phyloP scores from a whole-genome alignment of 164 flowering plant genomes.

The Chimonanthus praecox region DNA sequence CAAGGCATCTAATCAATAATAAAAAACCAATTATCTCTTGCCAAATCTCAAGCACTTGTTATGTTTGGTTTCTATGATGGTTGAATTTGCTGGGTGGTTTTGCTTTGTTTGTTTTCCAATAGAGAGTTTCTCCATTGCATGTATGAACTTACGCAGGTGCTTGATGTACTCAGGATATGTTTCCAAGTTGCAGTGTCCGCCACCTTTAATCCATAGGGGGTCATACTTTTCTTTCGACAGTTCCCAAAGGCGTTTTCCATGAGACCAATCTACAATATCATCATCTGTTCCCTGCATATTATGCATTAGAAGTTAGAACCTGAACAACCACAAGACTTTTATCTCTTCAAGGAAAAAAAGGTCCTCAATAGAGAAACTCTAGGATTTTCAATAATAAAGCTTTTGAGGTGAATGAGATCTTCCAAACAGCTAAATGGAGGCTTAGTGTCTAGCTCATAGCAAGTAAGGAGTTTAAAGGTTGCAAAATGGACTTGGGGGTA shows the following conservation, averaged over 20 bases:
- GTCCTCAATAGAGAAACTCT: too few relatives aligned
- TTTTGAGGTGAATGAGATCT: too few relatives aligned
- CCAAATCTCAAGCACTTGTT: slow-evolving; percentile 86
- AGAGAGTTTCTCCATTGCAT: slow-evolving; percentile 82
- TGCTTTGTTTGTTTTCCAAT: slow-evolving; percentile 43
- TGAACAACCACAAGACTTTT: too few relatives aligned
- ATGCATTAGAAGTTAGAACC: background rate
- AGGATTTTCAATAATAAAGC: too few relatives aligned
- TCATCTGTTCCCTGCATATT: slow-evolving; percentile 73
- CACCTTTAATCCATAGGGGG: slow-evolving; percentile 93
- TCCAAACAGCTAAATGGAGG: too few relatives aligned
- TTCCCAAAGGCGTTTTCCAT: slow-evolving; percentile 94
- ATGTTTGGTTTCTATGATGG: slow-evolving; percentile 57
- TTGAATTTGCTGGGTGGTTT: slow-evolving; percentile 27
- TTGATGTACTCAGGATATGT: slow-evolving; percentile 93
- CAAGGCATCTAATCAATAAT: background rate
- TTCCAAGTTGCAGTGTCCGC: slow-evolving; percentile 96
- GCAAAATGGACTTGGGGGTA: too few relatives aligned
- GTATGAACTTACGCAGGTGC: slow-evolving; percentile 80
- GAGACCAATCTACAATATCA: slow-evolving; percentile 89
- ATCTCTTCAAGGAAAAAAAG: background rate
- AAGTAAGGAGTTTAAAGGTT: too few relatives aligned
- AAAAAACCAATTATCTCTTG: slow-evolving; percentile 31
- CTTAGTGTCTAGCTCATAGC: too few relatives aligned
- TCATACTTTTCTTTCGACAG: slow-evolving; percentile 92